These are phyloP conservation scores for Podospora pseudocomata DNA, from an alignment of 495 filamentous ascomycete genomes.

Conservation along the genomic window DNA sequence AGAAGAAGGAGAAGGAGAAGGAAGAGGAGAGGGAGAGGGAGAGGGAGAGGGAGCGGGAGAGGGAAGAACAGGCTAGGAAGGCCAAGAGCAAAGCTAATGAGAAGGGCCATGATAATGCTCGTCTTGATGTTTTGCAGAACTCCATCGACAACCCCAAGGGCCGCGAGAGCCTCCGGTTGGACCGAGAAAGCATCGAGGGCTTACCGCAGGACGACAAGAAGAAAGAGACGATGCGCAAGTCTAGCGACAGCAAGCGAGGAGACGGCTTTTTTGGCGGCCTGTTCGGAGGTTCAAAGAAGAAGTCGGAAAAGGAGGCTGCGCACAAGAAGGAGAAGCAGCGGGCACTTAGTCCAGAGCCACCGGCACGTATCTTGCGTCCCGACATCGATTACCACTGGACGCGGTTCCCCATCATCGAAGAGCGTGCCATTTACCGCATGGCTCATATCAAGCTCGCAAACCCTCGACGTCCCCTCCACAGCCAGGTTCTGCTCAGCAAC, in stretches of 20 bases:
- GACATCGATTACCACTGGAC: slow-evolving; percentile 96
- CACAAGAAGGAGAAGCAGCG: slow-evolving; percentile 72
- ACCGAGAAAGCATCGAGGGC: slow-evolving; percentile 71
- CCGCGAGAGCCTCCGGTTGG: slow-evolving; percentile 78
- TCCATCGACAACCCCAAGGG: slow-evolving; percentile 69
- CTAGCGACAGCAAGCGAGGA: slow-evolving; percentile 81
- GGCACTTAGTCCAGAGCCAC: slow-evolving; percentile 76
- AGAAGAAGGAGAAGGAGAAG: slow-evolving; percentile 52
- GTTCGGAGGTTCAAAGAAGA: slow-evolving; percentile 80
- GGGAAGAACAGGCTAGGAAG: slow-evolving; percentile 53
- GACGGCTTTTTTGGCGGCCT: slow-evolving; percentile 79
- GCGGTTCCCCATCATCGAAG: slow-evolving; percentile 90
- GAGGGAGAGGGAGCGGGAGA: slow-evolving; percentile 52
- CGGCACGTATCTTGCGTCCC: slow-evolving; percentile 64
- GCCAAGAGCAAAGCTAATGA: slow-evolving; percentile 56
- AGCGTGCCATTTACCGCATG: slow-evolving; percentile 96
- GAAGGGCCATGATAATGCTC: slow-evolving; percentile 65
- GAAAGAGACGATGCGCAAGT: slow-evolving; percentile 73
- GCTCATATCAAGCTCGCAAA: slow-evolving; percentile 99
- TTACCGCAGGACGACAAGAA: slow-evolving; percentile 82
- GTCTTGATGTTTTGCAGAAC: slow-evolving; percentile 75
- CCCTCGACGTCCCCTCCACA: slow-evolving; percentile 84
- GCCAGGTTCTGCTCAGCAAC: slow-evolving; percentile 95
- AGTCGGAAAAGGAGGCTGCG: slow-evolving; percentile 58
- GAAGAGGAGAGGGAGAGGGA: slow-evolving; percentile 60